Evolutionary conservation across 2,329 filamentous ascomycete genomes (phyloP).

Genomic region (Calonectria multiphialidica): DNA sequence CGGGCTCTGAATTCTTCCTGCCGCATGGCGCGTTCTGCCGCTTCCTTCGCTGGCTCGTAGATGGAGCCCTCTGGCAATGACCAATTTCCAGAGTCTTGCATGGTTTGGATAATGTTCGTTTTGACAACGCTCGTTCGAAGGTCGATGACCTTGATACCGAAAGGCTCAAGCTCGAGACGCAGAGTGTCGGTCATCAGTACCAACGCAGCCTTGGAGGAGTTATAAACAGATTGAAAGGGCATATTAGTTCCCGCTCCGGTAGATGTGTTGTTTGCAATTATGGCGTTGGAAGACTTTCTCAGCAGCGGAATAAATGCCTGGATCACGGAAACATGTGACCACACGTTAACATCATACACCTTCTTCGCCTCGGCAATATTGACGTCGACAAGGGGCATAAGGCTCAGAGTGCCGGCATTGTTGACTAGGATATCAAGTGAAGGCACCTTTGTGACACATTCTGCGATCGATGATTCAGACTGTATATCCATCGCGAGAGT

Average conservation of each 20-base stretch:
- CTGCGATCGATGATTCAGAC: conserved; percentile 44
- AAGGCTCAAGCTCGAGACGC: conserved; percentile 43
- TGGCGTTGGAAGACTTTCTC: conserved; percentile 23
- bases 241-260: conserved; percentile 13
- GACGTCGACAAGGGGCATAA: conserved; percentile 39
- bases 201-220: conserved; percentile 43
- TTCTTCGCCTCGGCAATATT: conserved; percentile 31
- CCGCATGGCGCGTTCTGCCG: neutral
- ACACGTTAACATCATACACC: conserved; percentile 44
- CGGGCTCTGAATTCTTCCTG: conserved; percentile 1
- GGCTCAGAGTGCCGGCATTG: conserved; percentile 43
- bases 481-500: conserved; percentile 55
- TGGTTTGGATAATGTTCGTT: conserved; percentile 30
- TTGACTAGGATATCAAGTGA: conserved; percentile 45
- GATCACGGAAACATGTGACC: conserved; percentile 37
- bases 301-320: conserved; percentile 40
- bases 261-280: conserved; percentile 39
- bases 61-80: conserved; percentile 16
- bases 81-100: neutral
- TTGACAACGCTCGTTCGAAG: conserved; percentile 42
- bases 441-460: neutral
- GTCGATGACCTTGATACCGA: conserved; percentile 44
- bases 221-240: conserved; percentile 44
- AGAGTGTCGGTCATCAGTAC: conserved; percentile 40
- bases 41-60: conserved; percentile 14